Base-by-base conservation (phyloP, 2,329 filamentous ascomycete species). In the Periconia sp. region DNA sequence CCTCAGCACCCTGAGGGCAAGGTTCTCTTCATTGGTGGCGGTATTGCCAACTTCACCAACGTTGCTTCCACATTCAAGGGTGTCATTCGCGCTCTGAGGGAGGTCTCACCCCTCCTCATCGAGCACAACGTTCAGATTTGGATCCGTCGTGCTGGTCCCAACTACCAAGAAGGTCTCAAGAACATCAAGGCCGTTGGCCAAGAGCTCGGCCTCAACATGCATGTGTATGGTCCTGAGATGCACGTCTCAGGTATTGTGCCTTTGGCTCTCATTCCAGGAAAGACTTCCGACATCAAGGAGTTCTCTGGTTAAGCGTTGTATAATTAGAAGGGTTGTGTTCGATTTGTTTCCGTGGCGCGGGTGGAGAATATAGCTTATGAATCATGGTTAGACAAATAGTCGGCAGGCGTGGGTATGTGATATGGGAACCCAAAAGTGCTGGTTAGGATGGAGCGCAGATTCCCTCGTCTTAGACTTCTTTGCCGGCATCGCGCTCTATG, bases 31-130 rank as follows among this genome's bases (percentile, higher is more conserved):
- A 97, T 99, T 65, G 94, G 94, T 78, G 94, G 94, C 82, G 94
- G 94, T 85, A 99, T 99, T 85, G 94, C 94, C 84, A 99, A 99
- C 89, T 99, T 99, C 83, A 99, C 94, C 84, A 99, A 97, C 81
- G 94, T 99, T 51, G 94, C 94, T 57, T 94, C 90, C 69, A 99
- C 94, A 61, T 99, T 99, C 89, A 99, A 99, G 86, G 94, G 94
- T 82, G 93, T 99, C 77, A 99, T 99, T 76, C 89, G 91, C 67
- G 94, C 94, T 56, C 85, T 99, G 63, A 88, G 93, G 63, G 94
- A 97, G 79, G 92, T 93, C 66, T 85, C 92, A 56, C 86, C 87
- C 60, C 83, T 88, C 61, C 85, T 99, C 65, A 86, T 86, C 73
- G 94, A 99, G 85, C 94, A 99, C 87, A 96, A 96, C 72, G 91